Evolutionary conservation across 495 filamentous ascomycete genomes (phyloP).

Genomic region (Trypethelium eluteriae): DNA sequence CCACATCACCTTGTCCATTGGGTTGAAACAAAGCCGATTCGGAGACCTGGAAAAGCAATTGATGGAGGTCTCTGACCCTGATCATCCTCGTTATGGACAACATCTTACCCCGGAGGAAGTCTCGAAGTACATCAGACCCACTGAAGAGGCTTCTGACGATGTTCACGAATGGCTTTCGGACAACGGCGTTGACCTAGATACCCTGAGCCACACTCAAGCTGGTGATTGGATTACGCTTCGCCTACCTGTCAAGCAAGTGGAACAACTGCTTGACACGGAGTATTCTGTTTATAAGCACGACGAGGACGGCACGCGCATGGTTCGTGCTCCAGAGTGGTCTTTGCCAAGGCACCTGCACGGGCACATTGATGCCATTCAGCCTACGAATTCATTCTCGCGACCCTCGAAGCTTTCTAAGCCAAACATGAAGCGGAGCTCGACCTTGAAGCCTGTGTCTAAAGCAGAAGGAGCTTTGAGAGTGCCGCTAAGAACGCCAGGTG

Average conservation of each 20-base stretch:
- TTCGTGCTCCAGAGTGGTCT: conserved; percentile 44
- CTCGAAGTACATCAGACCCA: conserved; percentile 34
- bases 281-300: conserved; percentile 38
- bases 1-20: conserved; percentile 37
- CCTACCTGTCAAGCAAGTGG: conserved; percentile 34
- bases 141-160: conserved; percentile 30
- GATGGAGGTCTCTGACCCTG: conserved; percentile 42
- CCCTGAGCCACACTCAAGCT: conserved; percentile 31
- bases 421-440: conserved; percentile 7
- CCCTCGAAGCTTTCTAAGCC: not conserved
- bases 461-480: not conserved
- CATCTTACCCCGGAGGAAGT: conserved; percentile 37
- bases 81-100: conserved; percentile 39
- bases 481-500: not conserved
- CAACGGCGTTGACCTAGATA: conserved; percentile 28
- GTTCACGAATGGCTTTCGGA: conserved; percentile 41
- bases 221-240: conserved; percentile 39
- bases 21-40: conserved; percentile 39
- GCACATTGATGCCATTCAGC: conserved; percentile 58
- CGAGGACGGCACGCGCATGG: conserved; percentile 34
- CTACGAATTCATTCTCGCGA: conserved; percentile 57
- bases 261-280: conserved; percentile 39
- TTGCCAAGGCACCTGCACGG: conserved; percentile 46
- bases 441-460: conserved; percentile 13
- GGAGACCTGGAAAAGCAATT: conserved; percentile 39